Base-by-base conservation (phyloP, 2,329 filamentous ascomycete species). In the Penicillium janthinellum region DNA sequence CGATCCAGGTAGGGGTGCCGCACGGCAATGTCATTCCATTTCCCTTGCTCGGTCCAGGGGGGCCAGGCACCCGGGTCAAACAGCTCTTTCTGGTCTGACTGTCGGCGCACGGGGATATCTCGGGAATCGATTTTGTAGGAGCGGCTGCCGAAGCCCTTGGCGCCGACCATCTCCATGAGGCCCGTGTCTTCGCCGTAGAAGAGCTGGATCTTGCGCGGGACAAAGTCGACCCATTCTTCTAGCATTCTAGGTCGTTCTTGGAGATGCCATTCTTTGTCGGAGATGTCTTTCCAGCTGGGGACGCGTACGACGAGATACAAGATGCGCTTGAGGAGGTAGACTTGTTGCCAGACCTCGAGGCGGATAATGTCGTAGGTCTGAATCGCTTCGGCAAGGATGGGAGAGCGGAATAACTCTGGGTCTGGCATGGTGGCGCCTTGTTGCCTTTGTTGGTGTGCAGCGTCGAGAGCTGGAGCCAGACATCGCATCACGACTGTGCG, bases 161-260 rank as follows among this genome's bases (percentile, higher is more conserved):
- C 20, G 5, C 73, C 74, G 1, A 67, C 1, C 25, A 84, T 71
- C 3, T 72, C 38, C 10, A 85, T 72, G n/a, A 68, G 56, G 0
- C 82, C 82, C 0, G 71, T 73, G 1, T 67, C 61, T 0, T 73
- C 78, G 35, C 62, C 67, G 61, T 82, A 82, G 31, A 56, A 51
- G 10, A 79, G 63, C 3, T 17, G 51, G 28, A 57, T 64, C 2
- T 65, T 62, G 22, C 73, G 71, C 0, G 78, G 78, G 7, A 85
- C 56, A 58, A 84, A 83, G 42, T 76, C 74, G 12, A 69, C 69
- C 73, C 83, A 85, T 66, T 83, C 81, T 49, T 74, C 68, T n/a
- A 84, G 63, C 34, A 82, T 65, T 7, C 73, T 67, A 1, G 83
- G 83, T 3, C 84, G 65, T 1, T 71, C 57, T 15, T 71, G 66